A percentile compares a stretch with the other conserved stretches of the same genome.
These are phyloP conservation scores for Tetraselmis chui DNA, from an alignment of 139 green algal species.

Conservation along the genomic window DNA sequence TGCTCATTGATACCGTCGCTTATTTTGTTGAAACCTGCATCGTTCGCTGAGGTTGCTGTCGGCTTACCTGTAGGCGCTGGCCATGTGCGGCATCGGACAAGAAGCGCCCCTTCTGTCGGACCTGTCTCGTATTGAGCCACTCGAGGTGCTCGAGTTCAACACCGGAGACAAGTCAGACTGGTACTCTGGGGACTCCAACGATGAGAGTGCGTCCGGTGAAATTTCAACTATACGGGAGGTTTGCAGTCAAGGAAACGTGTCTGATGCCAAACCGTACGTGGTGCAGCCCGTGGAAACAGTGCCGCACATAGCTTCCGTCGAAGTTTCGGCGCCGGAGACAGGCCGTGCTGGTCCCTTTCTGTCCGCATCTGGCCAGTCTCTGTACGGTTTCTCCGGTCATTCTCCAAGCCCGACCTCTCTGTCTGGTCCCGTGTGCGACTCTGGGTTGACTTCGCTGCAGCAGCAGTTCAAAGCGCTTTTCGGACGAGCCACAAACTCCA, in stretches of 20 bases:
- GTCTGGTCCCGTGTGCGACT: not conserved
- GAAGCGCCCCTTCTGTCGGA: not conserved
- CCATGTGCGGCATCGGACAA: not conserved
- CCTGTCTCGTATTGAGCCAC: not conserved
- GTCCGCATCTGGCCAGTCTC: no score
- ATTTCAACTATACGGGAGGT: not conserved
- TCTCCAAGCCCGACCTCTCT: not conserved
- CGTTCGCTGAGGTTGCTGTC: not conserved
- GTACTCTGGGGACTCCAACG: not conserved
- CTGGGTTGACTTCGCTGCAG: not conserved
- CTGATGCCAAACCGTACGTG: not conserved
- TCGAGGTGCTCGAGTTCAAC: not conserved
- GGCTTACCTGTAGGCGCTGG: not conserved
- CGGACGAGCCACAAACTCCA: not conserved
- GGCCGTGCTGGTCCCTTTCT: not conserved
- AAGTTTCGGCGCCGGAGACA: not conserved
- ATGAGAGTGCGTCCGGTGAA: not conserved
- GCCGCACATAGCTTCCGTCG: not conserved
- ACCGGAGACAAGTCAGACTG: not conserved
- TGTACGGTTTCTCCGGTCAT: no score
- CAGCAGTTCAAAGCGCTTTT: not conserved
- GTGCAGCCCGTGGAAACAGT: not conserved
- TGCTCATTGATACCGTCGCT: not conserved
- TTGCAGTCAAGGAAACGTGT: not conserved
- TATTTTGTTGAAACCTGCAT: not conserved